A percentile compares a stretch with the other conserved stretches of the same genome.
phyloP scores from a whole-genome alignment of 2,329 filamentous ascomycete species.

The Colletotrichum incanum region DNA sequence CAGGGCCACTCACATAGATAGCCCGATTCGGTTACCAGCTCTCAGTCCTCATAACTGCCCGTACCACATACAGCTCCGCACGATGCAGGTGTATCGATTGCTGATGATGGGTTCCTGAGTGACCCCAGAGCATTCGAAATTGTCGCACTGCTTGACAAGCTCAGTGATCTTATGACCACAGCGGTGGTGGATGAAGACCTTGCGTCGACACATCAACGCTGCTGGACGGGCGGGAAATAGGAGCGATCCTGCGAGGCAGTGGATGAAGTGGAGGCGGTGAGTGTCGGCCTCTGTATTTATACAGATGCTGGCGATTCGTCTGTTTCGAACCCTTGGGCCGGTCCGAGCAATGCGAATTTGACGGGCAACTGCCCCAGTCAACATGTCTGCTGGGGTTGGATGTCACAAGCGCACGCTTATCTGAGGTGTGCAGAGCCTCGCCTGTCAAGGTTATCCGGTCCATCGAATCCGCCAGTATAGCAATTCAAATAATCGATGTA shows the following conservation, averaged over 20 bases:
- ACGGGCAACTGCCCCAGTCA: background rate
- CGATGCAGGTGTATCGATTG: constrained; percentile 52
- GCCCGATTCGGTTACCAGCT: background rate
- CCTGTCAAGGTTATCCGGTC: no score
- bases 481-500: background rate
- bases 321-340: constrained; percentile 3
- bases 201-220: constrained; percentile 48
- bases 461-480: background rate
- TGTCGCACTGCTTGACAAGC: constrained; percentile 48
- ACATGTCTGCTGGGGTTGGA: background rate
- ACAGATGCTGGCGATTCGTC: background rate
- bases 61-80: constrained; percentile 48
- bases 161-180: constrained; percentile 53
- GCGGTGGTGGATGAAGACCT: constrained; percentile 52
- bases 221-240: background rate
- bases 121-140: constrained; percentile 48
- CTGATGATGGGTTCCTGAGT: constrained; percentile 46
- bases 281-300: background rate
- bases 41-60: constrained; percentile 47
- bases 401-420: background rate
- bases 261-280: background rate
- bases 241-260: background rate
- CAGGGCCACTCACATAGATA: background rate
- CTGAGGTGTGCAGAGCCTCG: background rate
- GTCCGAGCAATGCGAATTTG: background rate